A percentile compares a stretch with the other conserved stretches of the same genome.
phyloP scores from a whole-genome alignment of 257 asterid genomes.

The Solanum acaule region DNA sequence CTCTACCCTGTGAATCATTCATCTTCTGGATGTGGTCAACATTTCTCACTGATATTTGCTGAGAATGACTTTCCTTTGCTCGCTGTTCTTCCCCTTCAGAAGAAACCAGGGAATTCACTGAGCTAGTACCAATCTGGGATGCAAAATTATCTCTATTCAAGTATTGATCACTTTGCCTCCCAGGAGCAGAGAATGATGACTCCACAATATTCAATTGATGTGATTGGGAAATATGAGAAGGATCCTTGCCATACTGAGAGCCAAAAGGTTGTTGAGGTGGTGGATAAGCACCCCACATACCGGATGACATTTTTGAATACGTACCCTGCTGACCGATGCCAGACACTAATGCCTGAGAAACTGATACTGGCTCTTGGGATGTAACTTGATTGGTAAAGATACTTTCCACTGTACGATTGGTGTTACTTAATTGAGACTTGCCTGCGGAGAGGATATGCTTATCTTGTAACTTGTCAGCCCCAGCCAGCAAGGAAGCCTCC shows the following conservation, averaged over 20 bases:
- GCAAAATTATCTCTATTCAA: slow-evolving; percentile 7
- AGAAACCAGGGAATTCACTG: slow-evolving; percentile 21
- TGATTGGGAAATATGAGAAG: slow-evolving; percentile 26
- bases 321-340: slow-evolving; percentile 22
- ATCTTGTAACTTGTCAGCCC: slow-evolving; percentile 13
- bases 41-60: slow-evolving; percentile 15
- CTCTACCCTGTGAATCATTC: slow-evolving; percentile 26
- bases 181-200: slow-evolving; percentile 35
- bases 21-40: slow-evolving; percentile 15
- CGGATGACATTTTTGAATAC: slow-evolving; percentile 21
- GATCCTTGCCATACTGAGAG: slow-evolving; percentile 20
- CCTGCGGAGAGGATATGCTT: not conserved
- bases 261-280: slow-evolving; percentile 27
- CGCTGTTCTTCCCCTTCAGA: slow-evolving; percentile 28
- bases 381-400: slow-evolving; percentile 26
- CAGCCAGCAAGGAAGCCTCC: slow-evolving; percentile 31
- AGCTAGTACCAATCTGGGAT: slow-evolving; percentile 11
- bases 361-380: slow-evolving; percentile 14
- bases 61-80: slow-evolving; percentile 27
- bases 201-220: slow-evolving; percentile 41
- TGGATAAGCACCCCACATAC: slow-evolving; percentile 36
- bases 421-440: slow-evolving; percentile 15
- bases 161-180: slow-evolving; percentile 17
- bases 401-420: slow-evolving; percentile 24
- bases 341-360: slow-evolving; percentile 26